Evolutionary conservation across 2,329 filamentous ascomycete species (phyloP).

Genomic region (Botrytis hyacinthi): DNA sequence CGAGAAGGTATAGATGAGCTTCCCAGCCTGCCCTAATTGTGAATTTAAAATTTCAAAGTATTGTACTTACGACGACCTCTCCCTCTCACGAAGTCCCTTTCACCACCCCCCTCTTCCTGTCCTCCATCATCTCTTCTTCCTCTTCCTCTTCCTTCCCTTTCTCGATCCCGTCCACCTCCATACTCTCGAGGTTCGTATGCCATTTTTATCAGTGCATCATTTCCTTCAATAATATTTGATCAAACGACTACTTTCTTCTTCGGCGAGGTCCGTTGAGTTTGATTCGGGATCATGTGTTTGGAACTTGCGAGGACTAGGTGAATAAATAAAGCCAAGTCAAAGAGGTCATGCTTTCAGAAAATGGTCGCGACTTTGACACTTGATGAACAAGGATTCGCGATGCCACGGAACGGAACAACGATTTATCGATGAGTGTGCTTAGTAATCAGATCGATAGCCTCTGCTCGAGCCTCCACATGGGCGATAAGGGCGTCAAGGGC

Average conservation of each 20-base stretch:
- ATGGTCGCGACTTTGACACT: constrained; percentile 4
- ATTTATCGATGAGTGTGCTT: not conserved
- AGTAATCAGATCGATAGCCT: not conserved
- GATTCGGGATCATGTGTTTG: constrained; percentile 9
- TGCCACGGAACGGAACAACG: not conserved
- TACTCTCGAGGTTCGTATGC: constrained; percentile 40
- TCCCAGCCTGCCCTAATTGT: not conserved
- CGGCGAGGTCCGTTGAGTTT: not conserved
- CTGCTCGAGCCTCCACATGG: not conserved
- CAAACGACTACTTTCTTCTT: constrained; percentile 16
- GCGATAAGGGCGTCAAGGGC: not conserved
- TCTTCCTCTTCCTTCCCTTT: constrained; percentile 24
- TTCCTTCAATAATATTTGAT: constrained; percentile 2
- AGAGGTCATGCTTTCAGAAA: constrained; percentile 12
- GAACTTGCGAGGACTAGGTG: not conserved
- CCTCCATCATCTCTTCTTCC: constrained; percentile 17
- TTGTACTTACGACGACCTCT: constrained; percentile 38
- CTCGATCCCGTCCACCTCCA: constrained; percentile 30
- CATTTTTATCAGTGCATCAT: constrained; percentile 34
- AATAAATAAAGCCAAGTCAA: not conserved
- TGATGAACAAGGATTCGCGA: constrained; percentile 11
- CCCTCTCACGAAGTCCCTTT: constrained; percentile 23
- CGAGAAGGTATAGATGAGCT: not conserved
- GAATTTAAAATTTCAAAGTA: not conserved
- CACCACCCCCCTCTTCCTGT: constrained; percentile 19